These are phyloP conservation scores for Carnegiea gigantea DNA, from an alignment of 179 eudicot genomes.

Conservation along the genomic window DNA sequence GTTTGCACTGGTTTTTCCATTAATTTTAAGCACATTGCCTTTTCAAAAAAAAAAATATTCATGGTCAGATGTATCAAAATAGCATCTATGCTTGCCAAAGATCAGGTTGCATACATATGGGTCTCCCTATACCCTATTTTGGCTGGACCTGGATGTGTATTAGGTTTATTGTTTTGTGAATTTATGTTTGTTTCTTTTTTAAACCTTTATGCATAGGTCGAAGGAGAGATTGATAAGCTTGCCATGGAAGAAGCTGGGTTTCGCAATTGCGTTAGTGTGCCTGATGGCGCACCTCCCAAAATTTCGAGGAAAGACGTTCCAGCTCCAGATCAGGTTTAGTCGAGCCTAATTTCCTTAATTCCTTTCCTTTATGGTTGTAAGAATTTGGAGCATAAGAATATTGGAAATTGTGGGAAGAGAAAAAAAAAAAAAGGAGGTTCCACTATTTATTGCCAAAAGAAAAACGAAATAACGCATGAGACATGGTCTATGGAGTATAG, in stretches of 20 bases:
- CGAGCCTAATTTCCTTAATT: constrained; percentile 12
- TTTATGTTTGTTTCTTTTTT: constrained; percentile 15
- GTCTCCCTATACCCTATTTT: background rate
- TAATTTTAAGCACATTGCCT: background rate
- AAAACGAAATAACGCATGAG: background rate
- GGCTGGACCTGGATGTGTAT: background rate
- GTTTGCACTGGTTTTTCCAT: background rate
- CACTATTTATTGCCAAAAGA: background rate
- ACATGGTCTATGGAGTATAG: background rate
- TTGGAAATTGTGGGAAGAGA: background rate
- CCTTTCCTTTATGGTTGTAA: constrained; percentile 11
- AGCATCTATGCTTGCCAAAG: no score
- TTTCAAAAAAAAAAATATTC: no score
- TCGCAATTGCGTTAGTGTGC: constrained; percentile 90
- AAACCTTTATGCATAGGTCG: constrained; percentile 57
- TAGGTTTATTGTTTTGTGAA: background rate
- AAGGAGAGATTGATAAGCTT: constrained; percentile 98
- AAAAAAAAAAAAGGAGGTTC: background rate
- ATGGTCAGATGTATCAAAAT: background rate
- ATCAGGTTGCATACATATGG: background rate
- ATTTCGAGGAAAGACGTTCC: constrained; percentile 73
- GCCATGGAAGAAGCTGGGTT: constrained; percentile 99
- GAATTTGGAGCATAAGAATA: background rate
- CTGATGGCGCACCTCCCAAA: constrained; percentile 90
- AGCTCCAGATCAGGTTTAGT: constrained; percentile 58